Evolutionary conservation across 306 rosid species (phyloP).

Genomic region (Pachyrhizus erosus): DNA sequence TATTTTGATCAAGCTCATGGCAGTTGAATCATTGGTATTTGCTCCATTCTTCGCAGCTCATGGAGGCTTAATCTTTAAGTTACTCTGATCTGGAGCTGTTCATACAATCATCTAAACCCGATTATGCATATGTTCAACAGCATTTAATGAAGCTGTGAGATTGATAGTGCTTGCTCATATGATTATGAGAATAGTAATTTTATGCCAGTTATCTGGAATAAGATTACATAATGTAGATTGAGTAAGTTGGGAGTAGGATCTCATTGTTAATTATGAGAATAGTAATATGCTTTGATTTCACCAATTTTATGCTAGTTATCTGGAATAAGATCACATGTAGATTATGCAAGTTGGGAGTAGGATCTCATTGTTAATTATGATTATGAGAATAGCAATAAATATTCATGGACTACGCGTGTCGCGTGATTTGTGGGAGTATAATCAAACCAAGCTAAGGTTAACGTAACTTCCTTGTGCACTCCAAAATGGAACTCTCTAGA

Average conservation of each 20-base stretch:
- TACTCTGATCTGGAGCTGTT: conserved; percentile 38
- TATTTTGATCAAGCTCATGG: conserved; percentile 72
- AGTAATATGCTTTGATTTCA: background rate
- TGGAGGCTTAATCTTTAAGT: conserved; percentile 71
- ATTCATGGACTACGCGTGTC: background rate
- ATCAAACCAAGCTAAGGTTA: background rate
- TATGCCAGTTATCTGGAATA: background rate
- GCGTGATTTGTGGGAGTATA: background rate
- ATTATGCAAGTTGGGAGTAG: background rate
- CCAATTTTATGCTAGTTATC: background rate
- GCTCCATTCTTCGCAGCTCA: conserved; percentile 76
- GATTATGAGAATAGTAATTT: no score
- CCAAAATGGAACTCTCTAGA: conserved; percentile 32
- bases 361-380: background rate
- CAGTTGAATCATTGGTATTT: conserved; percentile 70
- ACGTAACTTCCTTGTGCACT: background rate
- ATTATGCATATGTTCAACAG: background rate
- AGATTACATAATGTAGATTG: background rate
- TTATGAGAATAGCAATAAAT: background rate
- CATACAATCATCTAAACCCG: background rate
- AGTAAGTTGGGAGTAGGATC: background rate
- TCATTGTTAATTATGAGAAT: conserved; percentile 9
- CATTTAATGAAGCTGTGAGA: background rate
- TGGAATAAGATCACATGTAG: background rate
- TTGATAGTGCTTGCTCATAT: background rate